Evolutionary conservation across 306 rosid species (phyloP), one percentile per base, ranked within the genome.

Genomic region (Trifolium fragiferum): DNA sequence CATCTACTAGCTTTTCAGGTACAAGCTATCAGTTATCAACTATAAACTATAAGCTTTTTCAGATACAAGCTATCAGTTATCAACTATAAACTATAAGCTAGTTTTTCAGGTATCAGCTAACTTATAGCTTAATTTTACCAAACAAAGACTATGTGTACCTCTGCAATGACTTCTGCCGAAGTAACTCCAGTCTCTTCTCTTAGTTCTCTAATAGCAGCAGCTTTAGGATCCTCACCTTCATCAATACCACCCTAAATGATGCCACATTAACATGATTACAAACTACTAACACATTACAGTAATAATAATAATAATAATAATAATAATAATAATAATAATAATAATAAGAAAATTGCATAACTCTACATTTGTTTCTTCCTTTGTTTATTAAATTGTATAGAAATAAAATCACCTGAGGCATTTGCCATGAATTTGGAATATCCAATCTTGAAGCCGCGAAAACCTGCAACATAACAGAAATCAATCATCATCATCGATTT

Each of bases 101-200:
- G n/a, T n/a, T n/a, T n/a, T n/a, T n/a, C n/a, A n/a, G n/a, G n/a
- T n/a, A n/a, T n/a, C n/a, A n/a, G n/a, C n/a, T n/a, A n/a, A n/a
- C n/a, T n/a, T n/a, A n/a, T n/a, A n/a, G n/a, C n/a, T n/a, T n/a
- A n/a, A n/a, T n/a, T n/a, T n/a, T n/a, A n/a, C n/a, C n/a, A n/a
- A n/a, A n/a, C n/a, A n/a, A n/a, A n/a, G n/a, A 25, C 27, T 25
- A 25, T 3, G 2, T 25, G 27, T 69, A 93, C 98, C 94, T 93
- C 94, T 10, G 89, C 83, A 72, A 91, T 75, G 73, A 91, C 76
- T 84, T 93, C 95, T 12, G 92, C 97, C 3, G 98, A 91, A 73
- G 25, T 88, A 64, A 93, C 90, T 67, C 96, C 97, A 3, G 98
- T 93, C 80, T 93, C 98, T 83, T 93, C 94, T 79, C 90, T 86